Conservation (phyloP, 371 early-diverging fungal genomes). For the Mucor piriformis region DNA sequence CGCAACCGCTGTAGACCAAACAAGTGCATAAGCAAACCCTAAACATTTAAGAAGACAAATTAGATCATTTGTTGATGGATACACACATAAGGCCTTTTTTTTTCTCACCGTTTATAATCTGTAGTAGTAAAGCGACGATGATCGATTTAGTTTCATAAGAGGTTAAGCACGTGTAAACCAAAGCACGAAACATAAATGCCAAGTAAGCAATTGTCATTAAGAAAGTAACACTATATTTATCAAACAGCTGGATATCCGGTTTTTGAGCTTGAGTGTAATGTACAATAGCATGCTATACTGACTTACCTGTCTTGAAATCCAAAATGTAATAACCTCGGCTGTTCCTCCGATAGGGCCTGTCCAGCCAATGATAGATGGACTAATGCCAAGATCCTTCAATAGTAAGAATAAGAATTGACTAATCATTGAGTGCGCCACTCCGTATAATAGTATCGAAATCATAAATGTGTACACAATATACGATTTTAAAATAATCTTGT, state of each 20-base stretch:
- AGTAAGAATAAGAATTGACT: slow-evolving; percentile 44
- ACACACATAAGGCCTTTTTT: no score
- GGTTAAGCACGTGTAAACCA: slow-evolving; percentile 32
- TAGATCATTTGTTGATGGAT: slow-evolving; percentile 12
- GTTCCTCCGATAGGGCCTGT: slow-evolving; percentile 43
- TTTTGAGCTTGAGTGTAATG: no score
- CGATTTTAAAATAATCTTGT: slow-evolving; percentile 19
- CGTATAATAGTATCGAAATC: slow-evolving; percentile 32
- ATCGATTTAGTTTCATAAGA: slow-evolving; percentile 26
- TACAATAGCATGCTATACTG: no score
- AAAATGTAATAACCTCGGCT: slow-evolving; percentile 44
- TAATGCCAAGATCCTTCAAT: slow-evolving; percentile 34
- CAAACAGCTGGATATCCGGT: slow-evolving; percentile 35
- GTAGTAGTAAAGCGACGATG: slow-evolving; percentile 31
- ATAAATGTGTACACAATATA: slow-evolving; percentile 29
- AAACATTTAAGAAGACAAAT: background rate
- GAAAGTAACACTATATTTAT: slow-evolving; percentile 31
- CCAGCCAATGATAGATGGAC: slow-evolving; percentile 37
- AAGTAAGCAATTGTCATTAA: slow-evolving; percentile 33
- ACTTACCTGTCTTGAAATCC: slow-evolving; percentile 24
- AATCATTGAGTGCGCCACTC: slow-evolving; percentile 40
- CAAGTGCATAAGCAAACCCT: slow-evolving; percentile 27
- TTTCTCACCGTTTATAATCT: slow-evolving; percentile 36
- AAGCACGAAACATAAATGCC: slow-evolving; percentile 28
- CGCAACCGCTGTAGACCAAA: slow-evolving; percentile 45